Percentiles rank a stretch among this genome's conserved stretches.
These are phyloP conservation scores for Skeletonema marinoi DNA, from an alignment of 108 stramenopile species.

Conservation along the genomic window DNA sequence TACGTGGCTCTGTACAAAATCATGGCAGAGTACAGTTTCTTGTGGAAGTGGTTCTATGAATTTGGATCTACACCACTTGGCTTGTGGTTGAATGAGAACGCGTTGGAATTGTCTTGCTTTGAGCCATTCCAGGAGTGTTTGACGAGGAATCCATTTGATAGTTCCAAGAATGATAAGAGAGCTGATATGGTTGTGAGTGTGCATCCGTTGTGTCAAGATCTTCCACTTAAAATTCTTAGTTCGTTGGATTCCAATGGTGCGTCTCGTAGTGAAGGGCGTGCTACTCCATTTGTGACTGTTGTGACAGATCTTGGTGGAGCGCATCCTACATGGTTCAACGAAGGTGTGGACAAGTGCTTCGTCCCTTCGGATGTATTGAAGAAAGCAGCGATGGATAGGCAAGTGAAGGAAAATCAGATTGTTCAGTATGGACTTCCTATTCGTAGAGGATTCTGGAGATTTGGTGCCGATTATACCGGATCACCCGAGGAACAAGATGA, in stretches of 20 bases:
- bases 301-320: constrained; percentile 97
- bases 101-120: constrained; percentile 59
- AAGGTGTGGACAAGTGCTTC: constrained; percentile 87
- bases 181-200: constrained; percentile 96
- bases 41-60: constrained; percentile 79
- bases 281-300: constrained; percentile 92
- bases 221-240: constrained; percentile 82
- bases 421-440: constrained; percentile 93
- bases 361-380: constrained; percentile 87
- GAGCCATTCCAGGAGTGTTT: constrained; percentile 60
- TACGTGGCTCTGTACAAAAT: constrained; percentile 77
- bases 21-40: constrained; percentile 75
- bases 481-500: constrained; percentile 23
- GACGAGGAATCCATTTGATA: constrained; percentile 47
- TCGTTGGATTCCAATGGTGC: constrained; percentile 56
- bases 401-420: constrained; percentile 68
- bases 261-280: constrained; percentile 40
- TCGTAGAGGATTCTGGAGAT: constrained; percentile 91
- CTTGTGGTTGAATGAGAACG: constrained; percentile 62
- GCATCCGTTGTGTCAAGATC: constrained; percentile 94
- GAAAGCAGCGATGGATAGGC: constrained; percentile 59
- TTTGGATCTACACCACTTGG: constrained; percentile 80
- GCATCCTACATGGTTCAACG: constrained; percentile 94
- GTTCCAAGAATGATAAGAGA: constrained; percentile 35
- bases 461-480: constrained; percentile 36